Conservation (phyloP, 2,329 filamentous ascomycete species). For the Alternaria novae-zelandiae region DNA sequence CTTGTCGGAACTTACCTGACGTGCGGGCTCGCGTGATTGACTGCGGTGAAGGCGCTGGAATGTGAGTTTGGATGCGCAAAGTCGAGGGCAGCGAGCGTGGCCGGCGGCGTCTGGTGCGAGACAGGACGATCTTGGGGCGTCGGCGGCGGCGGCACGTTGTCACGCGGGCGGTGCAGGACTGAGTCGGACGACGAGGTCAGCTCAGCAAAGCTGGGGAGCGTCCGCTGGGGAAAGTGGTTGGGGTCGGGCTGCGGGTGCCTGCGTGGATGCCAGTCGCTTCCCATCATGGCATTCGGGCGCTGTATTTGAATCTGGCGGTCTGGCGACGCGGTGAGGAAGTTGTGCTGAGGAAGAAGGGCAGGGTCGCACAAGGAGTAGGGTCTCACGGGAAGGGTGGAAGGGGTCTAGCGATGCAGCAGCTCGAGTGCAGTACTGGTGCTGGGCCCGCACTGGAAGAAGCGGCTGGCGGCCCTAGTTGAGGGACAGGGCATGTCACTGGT, state of each 20-base stretch:
- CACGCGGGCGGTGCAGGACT: conserved; percentile 22
- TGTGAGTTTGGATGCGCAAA: conserved; percentile 4
- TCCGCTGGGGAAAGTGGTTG: conserved; percentile 16
- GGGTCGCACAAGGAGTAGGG: conserved; percentile 14
- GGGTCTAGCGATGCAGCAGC: conserved; percentile 13
- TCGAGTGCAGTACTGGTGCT: conserved; percentile 3
- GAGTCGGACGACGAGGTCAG: conserved; percentile 26
- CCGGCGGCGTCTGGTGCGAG: conserved; percentile 10
- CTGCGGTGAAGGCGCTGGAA: conserved; percentile 13
- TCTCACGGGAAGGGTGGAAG: conserved; percentile 11
- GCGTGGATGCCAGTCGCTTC: conserved; percentile 21
- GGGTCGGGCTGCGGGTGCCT: conserved; percentile 14
- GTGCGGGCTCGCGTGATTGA: conserved; percentile 24
- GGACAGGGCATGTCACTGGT: conserved; percentile 14
- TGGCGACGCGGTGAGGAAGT: conserved; percentile 2
- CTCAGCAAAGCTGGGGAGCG: conserved; percentile 33
- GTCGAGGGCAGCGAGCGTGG: neutral
- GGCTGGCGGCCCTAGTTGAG: conserved; percentile 15
- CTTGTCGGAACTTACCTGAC: conserved; percentile 17
- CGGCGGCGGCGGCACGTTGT: conserved; percentile 11
- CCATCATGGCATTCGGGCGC: conserved; percentile 18
- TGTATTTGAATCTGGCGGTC: conserved; percentile 7
- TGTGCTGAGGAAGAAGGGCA: conserved; percentile 3
- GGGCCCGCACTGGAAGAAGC: conserved; percentile 10
- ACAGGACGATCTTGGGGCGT: conserved; percentile 7